A percentile compares a stretch with the other conserved stretches of the same genome.
These are phyloP conservation scores for Neoarthrinium moseri DNA, from an alignment of 2,329 filamentous ascomycete genomes.

Conservation along the genomic window DNA sequence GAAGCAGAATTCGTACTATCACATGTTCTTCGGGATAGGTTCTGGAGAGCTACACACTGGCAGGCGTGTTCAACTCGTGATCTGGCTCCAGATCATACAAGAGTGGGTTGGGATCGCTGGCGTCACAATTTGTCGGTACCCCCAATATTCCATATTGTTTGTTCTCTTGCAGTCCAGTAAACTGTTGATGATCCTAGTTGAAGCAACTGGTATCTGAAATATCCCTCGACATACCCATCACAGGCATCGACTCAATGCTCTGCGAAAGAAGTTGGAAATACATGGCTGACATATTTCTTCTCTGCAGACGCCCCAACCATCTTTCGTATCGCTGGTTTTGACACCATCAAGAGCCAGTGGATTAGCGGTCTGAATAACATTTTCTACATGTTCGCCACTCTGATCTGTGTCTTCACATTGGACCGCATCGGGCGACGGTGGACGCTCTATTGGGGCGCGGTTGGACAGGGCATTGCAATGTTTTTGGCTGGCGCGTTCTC, in stretches of 20 bases:
- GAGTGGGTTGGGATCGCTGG: constrained; percentile 70
- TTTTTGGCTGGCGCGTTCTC: constrained; percentile 65
- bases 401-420: constrained; percentile 69
- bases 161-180: too few species aligned
- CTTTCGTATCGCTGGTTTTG: constrained; percentile 67
- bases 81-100: constrained; percentile 72
- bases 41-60: constrained; percentile 66
- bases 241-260: too few species aligned
- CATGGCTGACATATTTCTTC: constrained; percentile 24
- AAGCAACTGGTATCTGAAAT: too few species aligned
- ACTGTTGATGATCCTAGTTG: too few species aligned
- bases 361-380: constrained; percentile 56
- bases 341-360: constrained; percentile 60
- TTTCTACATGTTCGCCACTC: constrained; percentile 59
- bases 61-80: constrained; percentile 65
- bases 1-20: constrained; percentile 55
- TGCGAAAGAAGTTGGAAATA: too few species aligned
- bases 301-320: constrained; percentile 56
- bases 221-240: too few species aligned
- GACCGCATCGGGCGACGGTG: constrained; percentile 68
- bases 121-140: constrained; percentile 55
- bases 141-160: too few species aligned
- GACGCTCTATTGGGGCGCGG: constrained; percentile 68
- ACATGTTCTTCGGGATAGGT: constrained; percentile 67
- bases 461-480: constrained; percentile 64